Base-by-base conservation (phyloP, 768 basidiomycete genomes). In the Lactarius akahatsu region DNA sequence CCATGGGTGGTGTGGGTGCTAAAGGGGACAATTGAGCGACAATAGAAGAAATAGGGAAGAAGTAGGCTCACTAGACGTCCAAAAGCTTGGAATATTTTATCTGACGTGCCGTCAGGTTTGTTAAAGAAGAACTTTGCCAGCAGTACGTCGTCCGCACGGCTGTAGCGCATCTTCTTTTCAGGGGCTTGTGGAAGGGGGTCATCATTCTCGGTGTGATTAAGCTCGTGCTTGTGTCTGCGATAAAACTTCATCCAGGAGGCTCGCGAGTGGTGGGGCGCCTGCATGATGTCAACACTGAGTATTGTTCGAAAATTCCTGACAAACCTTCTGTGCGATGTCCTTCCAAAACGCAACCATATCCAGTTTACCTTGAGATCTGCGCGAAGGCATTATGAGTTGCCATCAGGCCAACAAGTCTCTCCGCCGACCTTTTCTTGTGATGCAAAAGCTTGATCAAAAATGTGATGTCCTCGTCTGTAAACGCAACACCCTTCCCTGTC, bases 231-330 rank as follows among this genome's bases (percentile, higher is more conserved):
- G 74, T 94, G 92, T 63, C 92, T 81, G 18, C 92, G 83, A 85
- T 91, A 94, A 76, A 87, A 94, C 76, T 94, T 94, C 91, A 94
- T 92, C 92, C 92, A 94, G 7, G 92, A 94, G 57, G 92, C 92
- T 43, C 91, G 87, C 30, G 92, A 94, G 73, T 94, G 92, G 76
- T 94, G 92, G 0, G 92, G 92, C 0, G 92, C 92, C 89, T 91
- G 55, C 32, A 43, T 32, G 18, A 50, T 11, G 61, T 56, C 38
- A 61, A 40, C 57, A 50, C 16, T 26, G 18, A 50, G 34, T 16
- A 30, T 55, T 32, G 13, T 9, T 38, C 10, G 26, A 34, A 60
- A 41, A 77, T 20, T 71, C 63, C 36, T 15, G 28, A 68, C 60
- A 66, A 23, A 83, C 91, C 84, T 86, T 90, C 16, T 76, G 72